Evolutionary conservation across 331 rosid genomes (phyloP).

Genomic region (Ulmus americana): DNA sequence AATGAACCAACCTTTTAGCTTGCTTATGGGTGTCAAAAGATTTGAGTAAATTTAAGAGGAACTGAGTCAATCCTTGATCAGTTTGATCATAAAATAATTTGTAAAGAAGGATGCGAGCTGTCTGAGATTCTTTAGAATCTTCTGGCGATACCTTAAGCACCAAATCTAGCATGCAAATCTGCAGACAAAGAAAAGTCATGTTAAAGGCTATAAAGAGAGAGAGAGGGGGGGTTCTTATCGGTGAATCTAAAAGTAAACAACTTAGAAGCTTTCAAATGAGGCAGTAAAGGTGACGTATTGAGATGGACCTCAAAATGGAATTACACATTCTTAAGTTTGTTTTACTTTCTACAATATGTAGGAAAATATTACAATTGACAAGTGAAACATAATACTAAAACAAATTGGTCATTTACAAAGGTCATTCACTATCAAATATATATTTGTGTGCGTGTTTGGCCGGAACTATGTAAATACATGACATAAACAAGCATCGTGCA

Average conservation of each 20-base stretch:
- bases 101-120: constrained; percentile 85
- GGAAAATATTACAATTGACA: neutral
- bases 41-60: constrained; percentile 65
- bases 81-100: constrained; percentile 94
- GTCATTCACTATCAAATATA: neutral
- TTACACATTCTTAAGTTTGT: neutral
- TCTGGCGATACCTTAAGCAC: constrained; percentile 66
- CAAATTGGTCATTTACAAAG: neutral
- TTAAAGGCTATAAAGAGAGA: neutral
- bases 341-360: neutral
- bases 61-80: constrained; percentile 86
- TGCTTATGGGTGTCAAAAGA: constrained; percentile 75
- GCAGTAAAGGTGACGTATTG: neutral
- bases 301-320: neutral
- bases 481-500: neutral
- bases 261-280: no score
- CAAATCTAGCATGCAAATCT: constrained; percentile 87
- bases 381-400: neutral
- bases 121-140: constrained; percentile 75
- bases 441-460: neutral
- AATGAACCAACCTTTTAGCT: constrained; percentile 61
- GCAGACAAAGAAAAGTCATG: constrained; percentile 30
- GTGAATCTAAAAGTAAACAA: neutral
- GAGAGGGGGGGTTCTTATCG: neutral
- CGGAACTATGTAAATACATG: neutral